Evolutionary conservation across 768 basidiomycete species (phyloP).

Genomic region (Cubamyces sp.): DNA sequence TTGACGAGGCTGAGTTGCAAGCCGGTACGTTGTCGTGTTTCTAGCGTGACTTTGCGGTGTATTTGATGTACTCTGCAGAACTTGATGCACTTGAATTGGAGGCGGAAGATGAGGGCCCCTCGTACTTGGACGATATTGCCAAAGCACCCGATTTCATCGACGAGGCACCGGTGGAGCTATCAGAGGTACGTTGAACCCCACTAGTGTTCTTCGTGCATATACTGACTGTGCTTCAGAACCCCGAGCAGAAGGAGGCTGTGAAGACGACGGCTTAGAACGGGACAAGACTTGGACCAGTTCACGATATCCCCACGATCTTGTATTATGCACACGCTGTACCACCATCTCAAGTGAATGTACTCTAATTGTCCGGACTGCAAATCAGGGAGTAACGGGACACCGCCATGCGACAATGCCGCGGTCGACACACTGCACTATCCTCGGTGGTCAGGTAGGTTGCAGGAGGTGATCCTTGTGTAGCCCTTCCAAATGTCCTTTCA

Average conservation of each 20-base stretch:
- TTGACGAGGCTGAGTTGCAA: slow-evolving; percentile 97
- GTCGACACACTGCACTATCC: too few relatives aligned
- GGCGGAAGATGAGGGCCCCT: slow-evolving; percentile 87
- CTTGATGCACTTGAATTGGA: slow-evolving; percentile 93
- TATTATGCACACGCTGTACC: slow-evolving; percentile 23
- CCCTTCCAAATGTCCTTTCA: too few relatives aligned
- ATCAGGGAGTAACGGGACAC: too few relatives aligned
- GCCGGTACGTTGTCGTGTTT: slow-evolving; percentile 62
- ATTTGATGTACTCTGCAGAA: slow-evolving; percentile 53
- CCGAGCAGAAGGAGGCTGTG: slow-evolving; percentile 36
- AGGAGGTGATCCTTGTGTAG: too few relatives aligned
- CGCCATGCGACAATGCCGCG: too few relatives aligned
- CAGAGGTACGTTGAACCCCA: slow-evolving; percentile 51
- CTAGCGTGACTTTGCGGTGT: neutral
- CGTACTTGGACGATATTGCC: slow-evolving; percentile 85
- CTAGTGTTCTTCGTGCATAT: neutral
- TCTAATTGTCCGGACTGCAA: too few relatives aligned
- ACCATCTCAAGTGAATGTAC: slow-evolving; percentile 7
- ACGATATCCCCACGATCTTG: slow-evolving; percentile 1
- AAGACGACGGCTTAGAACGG: slow-evolving; percentile 35
- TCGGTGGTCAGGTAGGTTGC: too few relatives aligned
- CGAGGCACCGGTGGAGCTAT: slow-evolving; percentile 73
- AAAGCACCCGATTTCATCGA: slow-evolving; percentile 94
- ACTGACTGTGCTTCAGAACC: slow-evolving; percentile 4
- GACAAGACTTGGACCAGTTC: neutral